phyloP scores from a whole-genome alignment of 1,284 basidiomycete species.

The Acaromyces ingoldii region DNA sequence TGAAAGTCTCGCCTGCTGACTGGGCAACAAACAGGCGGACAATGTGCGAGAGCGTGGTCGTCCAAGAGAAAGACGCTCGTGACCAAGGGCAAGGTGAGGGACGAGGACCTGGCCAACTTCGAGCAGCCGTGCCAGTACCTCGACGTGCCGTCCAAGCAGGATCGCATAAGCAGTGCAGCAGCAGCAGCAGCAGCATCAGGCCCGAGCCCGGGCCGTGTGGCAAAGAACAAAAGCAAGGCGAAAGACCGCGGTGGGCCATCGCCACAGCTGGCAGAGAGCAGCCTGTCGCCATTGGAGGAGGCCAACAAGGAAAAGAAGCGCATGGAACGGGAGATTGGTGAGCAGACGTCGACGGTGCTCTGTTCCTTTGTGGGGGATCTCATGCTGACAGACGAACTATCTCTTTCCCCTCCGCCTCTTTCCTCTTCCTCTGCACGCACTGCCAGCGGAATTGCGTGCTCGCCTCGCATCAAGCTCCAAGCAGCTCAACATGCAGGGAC shows the following conservation, averaged over 20 bases:
- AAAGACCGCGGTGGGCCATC: too few species aligned
- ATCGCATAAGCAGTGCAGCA: slow-evolving; percentile 10
- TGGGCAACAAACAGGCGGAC: slow-evolving; percentile 17
- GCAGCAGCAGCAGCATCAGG: slow-evolving; percentile 16
- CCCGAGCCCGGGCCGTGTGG: too few species aligned
- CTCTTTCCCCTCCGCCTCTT: background rate
- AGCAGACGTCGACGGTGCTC: too few species aligned
- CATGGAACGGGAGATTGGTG: background rate
- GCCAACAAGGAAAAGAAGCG: background rate
- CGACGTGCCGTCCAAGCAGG: background rate
- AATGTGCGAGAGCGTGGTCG: slow-evolving; percentile 38
- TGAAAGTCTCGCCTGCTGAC: too few species aligned
- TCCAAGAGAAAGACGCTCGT: slow-evolving; percentile 29
- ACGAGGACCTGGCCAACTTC: slow-evolving; percentile 19
- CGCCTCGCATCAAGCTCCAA: background rate
- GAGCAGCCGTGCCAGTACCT: slow-evolving; percentile 7
- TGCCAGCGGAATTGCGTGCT: too few species aligned
- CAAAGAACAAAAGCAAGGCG: background rate
- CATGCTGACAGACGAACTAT: too few species aligned
- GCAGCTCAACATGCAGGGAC: too few species aligned
- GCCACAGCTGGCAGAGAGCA: too few species aligned
- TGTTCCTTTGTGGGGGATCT: too few species aligned
- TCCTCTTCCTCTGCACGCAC: background rate
- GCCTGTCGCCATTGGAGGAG: slow-evolving; percentile 11
- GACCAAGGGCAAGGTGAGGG: slow-evolving; percentile 19